Percentiles rank a stretch among this genome's conserved stretches.
Evolutionary conservation across 495 filamentous ascomycete genomes (phyloP).

Genomic region (Tuber indicum): DNA sequence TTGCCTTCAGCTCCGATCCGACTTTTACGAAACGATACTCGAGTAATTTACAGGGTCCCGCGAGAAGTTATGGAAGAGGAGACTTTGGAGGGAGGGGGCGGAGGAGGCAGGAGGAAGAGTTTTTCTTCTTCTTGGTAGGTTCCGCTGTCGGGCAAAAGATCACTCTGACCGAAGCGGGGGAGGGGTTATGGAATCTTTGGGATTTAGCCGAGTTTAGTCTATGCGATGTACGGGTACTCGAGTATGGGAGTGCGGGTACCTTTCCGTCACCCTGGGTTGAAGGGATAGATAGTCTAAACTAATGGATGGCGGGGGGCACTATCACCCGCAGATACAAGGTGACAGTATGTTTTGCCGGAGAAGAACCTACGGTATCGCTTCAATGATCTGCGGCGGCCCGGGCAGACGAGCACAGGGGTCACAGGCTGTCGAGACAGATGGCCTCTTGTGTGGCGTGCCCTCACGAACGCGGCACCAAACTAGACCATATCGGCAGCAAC

Average conservation of each 20-base stretch:
- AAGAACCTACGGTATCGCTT: not conserved
- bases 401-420: not conserved
- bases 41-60: too few relatives aligned
- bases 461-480: not conserved
- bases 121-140: too few relatives aligned
- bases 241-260: not conserved
- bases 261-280: not conserved
- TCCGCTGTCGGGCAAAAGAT: not conserved
- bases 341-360: not conserved
- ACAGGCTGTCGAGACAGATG: not conserved
- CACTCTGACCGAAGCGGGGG: slow-evolving; percentile 30
- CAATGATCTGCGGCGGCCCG: not conserved
- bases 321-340: not conserved
- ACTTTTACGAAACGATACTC: too few relatives aligned
- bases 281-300: not conserved
- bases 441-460: not conserved
- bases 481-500: too few relatives aligned
- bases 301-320: not conserved
- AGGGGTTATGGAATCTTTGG: slow-evolving; percentile 9
- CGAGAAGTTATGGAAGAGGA: too few relatives aligned
- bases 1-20: too few relatives aligned
- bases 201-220: not conserved
- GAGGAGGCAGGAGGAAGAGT: too few relatives aligned
- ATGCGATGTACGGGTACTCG: not conserved
- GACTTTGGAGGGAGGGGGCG: too few relatives aligned